These are phyloP conservation scores for Sporothrix pseudoabietina DNA, from an alignment of 2,329 filamentous ascomycete species.

Conservation along the genomic window DNA sequence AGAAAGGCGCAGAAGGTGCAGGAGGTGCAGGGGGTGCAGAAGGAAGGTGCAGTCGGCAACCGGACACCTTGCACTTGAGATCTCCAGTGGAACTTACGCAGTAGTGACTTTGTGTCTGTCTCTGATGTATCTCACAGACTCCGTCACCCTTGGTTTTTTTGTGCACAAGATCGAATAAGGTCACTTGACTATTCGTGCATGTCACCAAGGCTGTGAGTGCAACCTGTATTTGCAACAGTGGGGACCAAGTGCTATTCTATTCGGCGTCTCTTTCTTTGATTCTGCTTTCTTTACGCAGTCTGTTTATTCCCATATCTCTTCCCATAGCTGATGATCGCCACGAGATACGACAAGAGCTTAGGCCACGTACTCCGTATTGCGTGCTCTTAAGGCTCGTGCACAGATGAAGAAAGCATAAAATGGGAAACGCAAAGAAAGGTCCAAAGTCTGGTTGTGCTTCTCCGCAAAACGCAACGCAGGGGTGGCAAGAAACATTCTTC, in stretches of 20 bases:
- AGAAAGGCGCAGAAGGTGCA: not conserved
- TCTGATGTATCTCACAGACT: not conserved
- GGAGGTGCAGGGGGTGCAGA: not conserved
- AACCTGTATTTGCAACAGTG: slow-evolving; percentile 6
- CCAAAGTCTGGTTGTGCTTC: not conserved
- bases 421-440: not conserved
- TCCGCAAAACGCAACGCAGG: slow-evolving; percentile 8
- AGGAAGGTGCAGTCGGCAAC: not conserved
- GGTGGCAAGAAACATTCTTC: not conserved
- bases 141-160: not conserved
- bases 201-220: not conserved
- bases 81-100: not conserved
- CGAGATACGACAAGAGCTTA: not conserved
- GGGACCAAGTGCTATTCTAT: not conserved
- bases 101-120: not conserved
- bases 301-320: not conserved
- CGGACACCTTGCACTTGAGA: slow-evolving; percentile 16
- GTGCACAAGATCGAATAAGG: not conserved
- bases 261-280: not conserved
- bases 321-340: not conserved
- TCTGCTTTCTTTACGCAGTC: too few species aligned
- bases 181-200: slow-evolving; percentile 11
- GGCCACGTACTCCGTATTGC: not conserved
- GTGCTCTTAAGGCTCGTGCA: not conserved
- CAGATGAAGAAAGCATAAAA: not conserved